Percentiles rank a stretch among this genome's conserved stretches.
Conservation (phyloP, 257 asterid genomes). For the Linderniella brevidens region DNA sequence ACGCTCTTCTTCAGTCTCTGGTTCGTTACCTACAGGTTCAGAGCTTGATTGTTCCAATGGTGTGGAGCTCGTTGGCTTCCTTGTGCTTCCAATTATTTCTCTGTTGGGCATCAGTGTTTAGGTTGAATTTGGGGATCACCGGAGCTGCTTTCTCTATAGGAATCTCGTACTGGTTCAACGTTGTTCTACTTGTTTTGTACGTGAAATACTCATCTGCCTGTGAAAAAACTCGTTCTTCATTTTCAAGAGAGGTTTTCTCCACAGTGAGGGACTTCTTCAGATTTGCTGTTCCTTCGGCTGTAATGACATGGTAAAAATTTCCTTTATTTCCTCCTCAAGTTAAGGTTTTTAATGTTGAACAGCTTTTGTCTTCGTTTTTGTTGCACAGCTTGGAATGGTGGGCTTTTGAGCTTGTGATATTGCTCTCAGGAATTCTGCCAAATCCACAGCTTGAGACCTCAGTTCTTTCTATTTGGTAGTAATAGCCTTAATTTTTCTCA, state of each 20-base stretch:
- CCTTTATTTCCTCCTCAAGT: background rate
- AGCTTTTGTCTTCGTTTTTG: background rate
- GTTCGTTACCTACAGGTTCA: conserved; percentile 27
- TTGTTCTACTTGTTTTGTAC: conserved; percentile 17
- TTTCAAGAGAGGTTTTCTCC: conserved; percentile 17
- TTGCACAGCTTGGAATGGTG: conserved; percentile 42
- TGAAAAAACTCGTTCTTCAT: conserved; percentile 19
- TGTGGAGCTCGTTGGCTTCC: conserved; percentile 15
- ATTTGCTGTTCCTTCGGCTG: conserved; percentile 28
- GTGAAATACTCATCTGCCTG: conserved; percentile 19
- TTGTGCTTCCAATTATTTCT: conserved; percentile 20
- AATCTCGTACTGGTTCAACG: conserved; percentile 25
- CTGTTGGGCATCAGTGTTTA: conserved; percentile 33
- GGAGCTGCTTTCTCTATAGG: conserved; percentile 35
- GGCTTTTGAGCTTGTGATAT: conserved; percentile 46
- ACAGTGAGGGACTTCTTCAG: conserved; percentile 21
- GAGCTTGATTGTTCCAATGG: conserved; percentile 34
- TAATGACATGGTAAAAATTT: conserved; percentile 23
- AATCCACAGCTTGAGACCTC: conserved; percentile 75
- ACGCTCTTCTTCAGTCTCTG: conserved; percentile 24
- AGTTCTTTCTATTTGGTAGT: conserved; percentile 69
- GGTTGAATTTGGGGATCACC: conserved; percentile 17
- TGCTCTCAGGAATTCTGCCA: conserved; percentile 61
- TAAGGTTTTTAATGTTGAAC: background rate
- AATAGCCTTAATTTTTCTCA: background rate